phyloP scores from a whole-genome alignment of 148 eudicot genomes.

The Rhododendron simsii region DNA sequence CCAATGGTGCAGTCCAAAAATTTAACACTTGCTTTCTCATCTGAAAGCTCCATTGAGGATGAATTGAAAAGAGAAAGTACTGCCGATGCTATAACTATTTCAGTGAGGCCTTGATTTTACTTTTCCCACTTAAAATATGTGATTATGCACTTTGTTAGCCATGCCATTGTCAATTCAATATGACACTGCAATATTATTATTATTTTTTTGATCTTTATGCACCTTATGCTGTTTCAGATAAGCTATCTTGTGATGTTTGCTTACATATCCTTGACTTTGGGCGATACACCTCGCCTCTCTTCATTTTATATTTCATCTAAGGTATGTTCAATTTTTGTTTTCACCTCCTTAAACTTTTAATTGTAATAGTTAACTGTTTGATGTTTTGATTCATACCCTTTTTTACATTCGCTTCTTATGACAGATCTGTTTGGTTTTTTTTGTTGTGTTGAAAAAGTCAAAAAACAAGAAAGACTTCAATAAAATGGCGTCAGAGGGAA shows the following conservation, averaged over 20 bases:
- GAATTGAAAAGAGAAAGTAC: constrained; percentile 99
- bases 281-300: constrained; percentile 70
- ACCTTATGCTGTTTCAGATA: constrained; percentile 52
- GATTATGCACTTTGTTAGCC: background rate
- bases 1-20: constrained; percentile 84
- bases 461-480: background rate
- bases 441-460: background rate
- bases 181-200: background rate
- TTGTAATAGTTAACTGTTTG: background rate
- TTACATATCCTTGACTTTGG: constrained; percentile 96
- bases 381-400: background rate
- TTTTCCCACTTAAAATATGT: background rate
- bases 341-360: background rate
- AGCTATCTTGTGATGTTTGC: constrained; percentile 99
- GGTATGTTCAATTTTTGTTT: constrained; percentile 40
- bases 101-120: constrained; percentile 36
- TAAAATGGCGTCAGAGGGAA: background rate
- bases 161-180: background rate
- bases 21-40: constrained; percentile 80
- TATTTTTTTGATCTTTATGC: constrained; percentile 5
- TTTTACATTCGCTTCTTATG: background rate
- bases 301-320: constrained; percentile 72
- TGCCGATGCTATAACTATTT: constrained; percentile 89
- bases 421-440: background rate
- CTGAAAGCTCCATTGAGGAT: constrained; percentile 98